phyloP scores from a whole-genome alignment of 139 green algal genomes.

The Tetraselmis chui region DNA sequence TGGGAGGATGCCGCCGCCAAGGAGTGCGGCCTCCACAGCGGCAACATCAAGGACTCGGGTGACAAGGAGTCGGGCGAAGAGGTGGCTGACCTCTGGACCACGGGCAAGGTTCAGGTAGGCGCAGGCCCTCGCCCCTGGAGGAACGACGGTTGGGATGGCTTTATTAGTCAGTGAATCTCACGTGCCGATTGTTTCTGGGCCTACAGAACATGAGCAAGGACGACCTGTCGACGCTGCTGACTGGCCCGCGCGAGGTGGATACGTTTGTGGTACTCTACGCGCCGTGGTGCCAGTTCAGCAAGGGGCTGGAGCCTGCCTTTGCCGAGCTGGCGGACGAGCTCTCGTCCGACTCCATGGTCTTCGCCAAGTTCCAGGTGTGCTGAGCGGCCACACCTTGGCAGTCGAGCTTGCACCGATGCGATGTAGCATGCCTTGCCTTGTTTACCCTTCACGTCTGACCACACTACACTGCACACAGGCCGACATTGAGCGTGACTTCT shows the following conservation, averaged over 20 bases:
- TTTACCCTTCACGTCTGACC: too few relatives aligned
- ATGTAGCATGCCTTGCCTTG: too few relatives aligned
- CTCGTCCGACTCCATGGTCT: neutral
- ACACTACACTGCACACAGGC: too few relatives aligned
- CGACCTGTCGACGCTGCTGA: conserved; percentile 45
- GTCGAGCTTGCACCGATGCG: too few relatives aligned
- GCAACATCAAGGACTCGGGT: conserved; percentile 61
- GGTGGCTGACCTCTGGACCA: conserved; percentile 14
- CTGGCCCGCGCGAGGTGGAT: conserved; percentile 51
- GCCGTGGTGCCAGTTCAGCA: conserved; percentile 93
- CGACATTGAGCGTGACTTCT: conserved; percentile 76
- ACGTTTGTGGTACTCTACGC: conserved; percentile 88
- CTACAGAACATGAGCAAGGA: conserved; percentile 53
- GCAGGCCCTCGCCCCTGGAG: too few relatives aligned
- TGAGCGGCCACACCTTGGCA: too few relatives aligned
- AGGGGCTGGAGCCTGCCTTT: conserved; percentile 28
- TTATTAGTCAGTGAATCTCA: too few relatives aligned
- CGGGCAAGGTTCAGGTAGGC: conserved; percentile 21
- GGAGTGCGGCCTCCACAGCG: conserved; percentile 95
- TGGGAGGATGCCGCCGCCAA: conserved; percentile 90
- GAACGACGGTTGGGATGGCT: too few relatives aligned
- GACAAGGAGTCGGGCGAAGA: conserved; percentile 25
- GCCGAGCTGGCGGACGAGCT: neutral
- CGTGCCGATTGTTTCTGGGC: too few relatives aligned
- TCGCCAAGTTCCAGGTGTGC: neutral